phyloP scores from a whole-genome alignment of 306 rosid species.

The Purshia tridentata region DNA sequence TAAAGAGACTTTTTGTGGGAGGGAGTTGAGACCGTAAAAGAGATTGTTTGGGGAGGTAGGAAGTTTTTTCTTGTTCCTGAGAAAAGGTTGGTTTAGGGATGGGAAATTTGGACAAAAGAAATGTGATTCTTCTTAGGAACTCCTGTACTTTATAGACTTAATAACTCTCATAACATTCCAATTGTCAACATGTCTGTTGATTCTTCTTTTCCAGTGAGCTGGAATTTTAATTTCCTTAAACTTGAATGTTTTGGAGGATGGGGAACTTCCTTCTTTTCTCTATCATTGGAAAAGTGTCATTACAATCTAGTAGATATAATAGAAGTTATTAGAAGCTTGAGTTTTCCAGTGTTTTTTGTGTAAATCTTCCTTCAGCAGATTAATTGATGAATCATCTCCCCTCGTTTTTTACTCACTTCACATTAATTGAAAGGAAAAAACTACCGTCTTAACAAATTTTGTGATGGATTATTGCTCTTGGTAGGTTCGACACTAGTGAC shows the following conservation, averaged over 20 bases:
- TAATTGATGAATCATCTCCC: slow-evolving; percentile 1
- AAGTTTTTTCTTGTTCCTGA: no score
- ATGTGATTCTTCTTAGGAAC: no score
- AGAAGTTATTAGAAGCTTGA: not conserved
- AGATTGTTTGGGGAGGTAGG: no score
- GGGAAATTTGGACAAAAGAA: no score
- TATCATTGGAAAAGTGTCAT: not conserved
- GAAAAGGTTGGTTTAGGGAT: no score
- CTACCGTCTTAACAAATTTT: not conserved
- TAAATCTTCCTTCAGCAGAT: not conserved
- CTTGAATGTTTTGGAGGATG: not conserved
- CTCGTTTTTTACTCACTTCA: not conserved
- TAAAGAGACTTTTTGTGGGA: no score
- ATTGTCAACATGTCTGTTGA: not conserved
- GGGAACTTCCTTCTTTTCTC: not conserved
- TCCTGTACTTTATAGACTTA: not conserved
- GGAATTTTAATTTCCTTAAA: not conserved
- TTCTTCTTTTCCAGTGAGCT: not conserved
- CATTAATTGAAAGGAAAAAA: not conserved
- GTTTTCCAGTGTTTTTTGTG: not conserved
- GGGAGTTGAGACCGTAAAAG: no score
- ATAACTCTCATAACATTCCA: not conserved
- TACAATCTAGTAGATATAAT: not conserved
- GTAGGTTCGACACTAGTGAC: slow-evolving; percentile 3
- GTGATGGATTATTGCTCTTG: not conserved